Evolutionary conservation across 305 asterid genomes (phyloP).

Genomic region (Lippia alba): DNA sequence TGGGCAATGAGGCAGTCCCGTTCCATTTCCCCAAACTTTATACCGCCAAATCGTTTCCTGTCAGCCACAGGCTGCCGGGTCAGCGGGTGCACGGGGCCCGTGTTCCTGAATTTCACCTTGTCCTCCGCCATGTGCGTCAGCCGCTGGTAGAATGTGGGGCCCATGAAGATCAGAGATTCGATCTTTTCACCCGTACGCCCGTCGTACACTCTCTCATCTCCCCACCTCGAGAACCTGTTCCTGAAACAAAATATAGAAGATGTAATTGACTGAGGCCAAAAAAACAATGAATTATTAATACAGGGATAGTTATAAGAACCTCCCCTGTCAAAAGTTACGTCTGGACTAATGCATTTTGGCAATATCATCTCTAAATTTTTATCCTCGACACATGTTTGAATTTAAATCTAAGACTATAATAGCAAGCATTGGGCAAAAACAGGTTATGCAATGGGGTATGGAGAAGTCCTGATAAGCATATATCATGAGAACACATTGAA

Average conservation of each 20-base stretch:
- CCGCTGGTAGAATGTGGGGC: conserved; percentile 94
- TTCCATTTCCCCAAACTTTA: conserved; percentile 95
- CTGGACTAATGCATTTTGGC: too few relatives aligned
- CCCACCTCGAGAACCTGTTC: conserved; percentile 86
- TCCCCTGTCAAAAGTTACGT: too few relatives aligned
- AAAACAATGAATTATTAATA: too few relatives aligned
- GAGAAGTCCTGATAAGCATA: neutral
- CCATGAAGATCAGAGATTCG: conserved; percentile 74
- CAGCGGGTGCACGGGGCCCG: conserved; percentile 94
- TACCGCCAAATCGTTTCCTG: conserved; percentile 92
- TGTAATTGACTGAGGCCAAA: too few relatives aligned
- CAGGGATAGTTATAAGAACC: too few relatives aligned
- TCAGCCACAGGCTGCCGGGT: conserved; percentile 98
- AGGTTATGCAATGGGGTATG: too few relatives aligned
- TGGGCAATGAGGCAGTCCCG: conserved; percentile 94
- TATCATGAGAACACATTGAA: neutral
- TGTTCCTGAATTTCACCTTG: conserved; percentile 88
- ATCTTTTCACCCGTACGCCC: conserved; percentile 82
- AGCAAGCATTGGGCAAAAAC: too few relatives aligned
- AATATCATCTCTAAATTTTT: too few relatives aligned
- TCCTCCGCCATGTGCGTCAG: conserved; percentile 96
- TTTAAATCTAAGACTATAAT: too few relatives aligned
- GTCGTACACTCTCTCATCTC: conserved; percentile 76
- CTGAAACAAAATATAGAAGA: conserved; percentile 40
- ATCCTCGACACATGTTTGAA: too few relatives aligned